Conservation (phyloP, 139 green algal genomes). For the Chlorella sp. region DNA sequence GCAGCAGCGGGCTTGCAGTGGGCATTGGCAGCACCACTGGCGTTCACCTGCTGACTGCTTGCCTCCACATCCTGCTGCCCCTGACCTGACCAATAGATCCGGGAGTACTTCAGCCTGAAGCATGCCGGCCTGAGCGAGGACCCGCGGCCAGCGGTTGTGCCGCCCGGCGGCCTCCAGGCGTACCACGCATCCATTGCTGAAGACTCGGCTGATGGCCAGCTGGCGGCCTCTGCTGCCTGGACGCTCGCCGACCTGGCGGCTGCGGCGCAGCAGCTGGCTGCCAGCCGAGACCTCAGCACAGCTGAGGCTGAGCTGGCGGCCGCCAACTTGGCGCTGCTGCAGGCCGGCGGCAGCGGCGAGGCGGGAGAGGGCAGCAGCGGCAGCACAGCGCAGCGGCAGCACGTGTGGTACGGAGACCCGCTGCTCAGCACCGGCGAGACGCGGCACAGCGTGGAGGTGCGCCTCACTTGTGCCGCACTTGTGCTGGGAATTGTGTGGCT, state of each 20-base stretch:
- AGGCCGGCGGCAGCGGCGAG: neutral
- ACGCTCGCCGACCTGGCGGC: neutral
- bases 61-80: no score
- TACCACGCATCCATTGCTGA: no score
- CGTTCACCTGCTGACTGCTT: no score
- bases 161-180: no score
- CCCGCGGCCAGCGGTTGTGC: no score
- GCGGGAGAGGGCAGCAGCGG: neutral
- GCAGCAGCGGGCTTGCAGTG: no score
- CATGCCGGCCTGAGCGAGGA: neutral
- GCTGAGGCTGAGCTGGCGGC: constrained; percentile 15
- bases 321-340: constrained; percentile 14
- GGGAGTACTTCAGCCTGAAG: constrained; percentile 3
- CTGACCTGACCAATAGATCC: neutral
- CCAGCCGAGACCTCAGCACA: neutral
- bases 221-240: neutral
- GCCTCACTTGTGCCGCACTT: neutral
- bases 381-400: neutral
- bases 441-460: constrained; percentile 15
- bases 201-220: neutral
- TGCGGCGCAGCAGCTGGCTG: neutral
- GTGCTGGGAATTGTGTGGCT: neutral
- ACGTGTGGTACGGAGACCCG: constrained; percentile 29
- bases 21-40: no score
- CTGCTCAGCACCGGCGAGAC: constrained; percentile 10